Evolutionary conservation across 257 asterid species (phyloP).

Genomic region (Nicotiana knightiana): DNA sequence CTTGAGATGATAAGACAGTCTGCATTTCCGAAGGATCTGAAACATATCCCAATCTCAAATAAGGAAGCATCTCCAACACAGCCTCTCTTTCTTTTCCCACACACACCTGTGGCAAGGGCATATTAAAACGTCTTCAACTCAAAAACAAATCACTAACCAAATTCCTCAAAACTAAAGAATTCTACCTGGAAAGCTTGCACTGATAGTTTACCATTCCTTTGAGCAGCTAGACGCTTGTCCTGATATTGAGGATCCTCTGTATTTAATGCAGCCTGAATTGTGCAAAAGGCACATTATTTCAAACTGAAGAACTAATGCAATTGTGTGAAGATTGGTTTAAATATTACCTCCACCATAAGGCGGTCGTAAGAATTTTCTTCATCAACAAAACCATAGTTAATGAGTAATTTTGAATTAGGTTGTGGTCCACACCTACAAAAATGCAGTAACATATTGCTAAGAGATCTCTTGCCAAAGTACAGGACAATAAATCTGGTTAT

Average conservation of each 20-base stretch:
- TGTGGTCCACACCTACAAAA: constrained; percentile 92
- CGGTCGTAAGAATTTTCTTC: constrained; percentile 89
- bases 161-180: not conserved
- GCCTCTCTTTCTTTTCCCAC: constrained; percentile 91
- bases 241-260: constrained; percentile 98
- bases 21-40: constrained; percentile 92
- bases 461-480: not conserved
- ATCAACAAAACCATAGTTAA: constrained; percentile 97
- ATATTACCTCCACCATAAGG: constrained; percentile 65
- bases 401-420: constrained; percentile 84
- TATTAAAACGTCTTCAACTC: constrained; percentile 14
- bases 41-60: constrained; percentile 86
- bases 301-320: constrained; percentile 7
- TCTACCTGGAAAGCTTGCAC: constrained; percentile 77
- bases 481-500: not conserved
- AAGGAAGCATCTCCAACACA: constrained; percentile 93
- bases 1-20: constrained; percentile 86
- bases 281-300: constrained; percentile 17
- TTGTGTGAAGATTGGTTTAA: constrained; percentile 6
- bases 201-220: constrained; percentile 85
- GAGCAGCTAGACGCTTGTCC: constrained; percentile 97
- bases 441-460: constrained; percentile 5
- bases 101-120: constrained; percentile 41
- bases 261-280: constrained; percentile 72
- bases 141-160: not conserved